These are phyloP conservation scores for Triglochin maritima DNA, from an alignment of 106 monocot species.

Conservation along the genomic window DNA sequence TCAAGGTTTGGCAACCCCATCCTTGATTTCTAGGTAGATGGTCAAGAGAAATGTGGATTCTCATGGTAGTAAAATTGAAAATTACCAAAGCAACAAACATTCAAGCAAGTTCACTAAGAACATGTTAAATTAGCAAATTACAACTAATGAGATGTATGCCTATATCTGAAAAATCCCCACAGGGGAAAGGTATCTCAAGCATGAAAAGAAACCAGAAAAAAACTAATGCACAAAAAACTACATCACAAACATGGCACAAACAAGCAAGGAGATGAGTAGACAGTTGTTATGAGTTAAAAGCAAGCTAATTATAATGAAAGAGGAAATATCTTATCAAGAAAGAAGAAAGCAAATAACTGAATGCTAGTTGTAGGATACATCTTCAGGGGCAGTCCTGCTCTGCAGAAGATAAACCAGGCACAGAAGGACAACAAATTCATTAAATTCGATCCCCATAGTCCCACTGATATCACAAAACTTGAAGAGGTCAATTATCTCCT, in stretches of 20 bases:
- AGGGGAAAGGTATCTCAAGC: too few relatives aligned
- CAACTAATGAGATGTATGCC: too few relatives aligned
- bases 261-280: too few relatives aligned
- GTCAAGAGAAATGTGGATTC: neutral
- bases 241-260: too few relatives aligned
- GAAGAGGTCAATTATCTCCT: slow-evolving; percentile 66
- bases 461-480: slow-evolving; percentile 64
- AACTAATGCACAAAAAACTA: too few relatives aligned
- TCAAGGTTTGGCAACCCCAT: slow-evolving; percentile 56
- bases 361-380: slow-evolving; percentile 40
- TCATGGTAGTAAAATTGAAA: neutral
- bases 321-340: slow-evolving; percentile 11
- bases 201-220: too few relatives aligned
- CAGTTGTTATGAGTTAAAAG: too few relatives aligned
- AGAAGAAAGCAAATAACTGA: neutral
- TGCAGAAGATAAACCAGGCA: slow-evolving; percentile 84
- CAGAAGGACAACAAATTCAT: slow-evolving; percentile 86
- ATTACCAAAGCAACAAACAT: neutral
- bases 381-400: slow-evolving; percentile 27
- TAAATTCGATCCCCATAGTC: slow-evolving; percentile 77
- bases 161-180: too few relatives aligned
- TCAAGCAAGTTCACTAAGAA: too few relatives aligned
- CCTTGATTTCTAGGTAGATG: slow-evolving; percentile 30
- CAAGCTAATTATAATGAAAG: too few relatives aligned
- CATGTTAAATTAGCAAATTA: too few relatives aligned